Evolutionary conservation across 371 early-diverging fungal genomes (phyloP).

Genomic region (Mucor ambiguus): DNA sequence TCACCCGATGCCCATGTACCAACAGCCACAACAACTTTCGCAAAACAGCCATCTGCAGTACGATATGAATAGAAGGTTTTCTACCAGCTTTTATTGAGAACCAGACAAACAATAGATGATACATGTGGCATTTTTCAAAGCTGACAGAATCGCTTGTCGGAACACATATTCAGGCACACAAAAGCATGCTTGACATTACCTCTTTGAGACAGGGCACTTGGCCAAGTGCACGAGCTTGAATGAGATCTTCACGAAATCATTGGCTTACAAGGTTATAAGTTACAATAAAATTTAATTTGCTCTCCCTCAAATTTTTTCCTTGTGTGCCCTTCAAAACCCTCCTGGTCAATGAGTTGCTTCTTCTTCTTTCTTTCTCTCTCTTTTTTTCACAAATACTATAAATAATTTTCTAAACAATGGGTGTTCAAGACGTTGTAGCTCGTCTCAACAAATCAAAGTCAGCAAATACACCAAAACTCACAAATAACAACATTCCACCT

Average conservation of each 20-base stretch:
- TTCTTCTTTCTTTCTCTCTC: neutral
- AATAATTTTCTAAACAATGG: constrained; percentile 24
- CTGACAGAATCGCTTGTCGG: no score
- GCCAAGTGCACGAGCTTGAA: constrained; percentile 13
- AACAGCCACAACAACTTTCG: neutral
- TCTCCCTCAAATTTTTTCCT: constrained; percentile 1
- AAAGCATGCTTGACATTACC: constrained; percentile 11
- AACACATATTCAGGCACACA: neutral
- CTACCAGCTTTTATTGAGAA: neutral
- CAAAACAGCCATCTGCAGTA: neutral
- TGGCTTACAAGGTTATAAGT: constrained; percentile 1
- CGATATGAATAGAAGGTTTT: neutral
- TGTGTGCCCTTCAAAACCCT: neutral
- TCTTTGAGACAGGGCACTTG: constrained; percentile 11
- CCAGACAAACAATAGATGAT: no score
- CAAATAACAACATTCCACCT: neutral
- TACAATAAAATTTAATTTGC: constrained; percentile 5
- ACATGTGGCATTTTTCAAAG: no score
- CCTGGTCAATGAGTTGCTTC: neutral
- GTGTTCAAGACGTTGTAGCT: constrained; percentile 46
- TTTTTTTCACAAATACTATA: neutral
- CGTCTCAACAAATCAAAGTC: constrained; percentile 37
- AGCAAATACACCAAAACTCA: constrained; percentile 9
- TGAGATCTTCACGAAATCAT: neutral
- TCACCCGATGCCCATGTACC: neutral